Base-by-base conservation (phyloP, 2,329 filamentous ascomycete species). In the Aspergillus glaucus region DNA sequence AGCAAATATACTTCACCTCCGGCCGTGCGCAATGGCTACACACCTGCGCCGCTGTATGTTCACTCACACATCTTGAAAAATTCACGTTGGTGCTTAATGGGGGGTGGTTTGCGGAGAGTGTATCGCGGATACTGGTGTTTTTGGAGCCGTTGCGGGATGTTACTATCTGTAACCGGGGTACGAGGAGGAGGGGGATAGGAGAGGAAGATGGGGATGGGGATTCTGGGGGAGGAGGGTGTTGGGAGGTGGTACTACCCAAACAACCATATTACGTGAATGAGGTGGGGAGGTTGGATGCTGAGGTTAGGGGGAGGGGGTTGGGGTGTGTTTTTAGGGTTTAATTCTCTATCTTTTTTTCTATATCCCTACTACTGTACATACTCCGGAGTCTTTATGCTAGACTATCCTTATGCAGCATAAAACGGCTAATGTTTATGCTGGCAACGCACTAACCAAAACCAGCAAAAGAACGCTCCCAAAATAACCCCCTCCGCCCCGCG, bases 1-100 rank as follows among this genome's bases (percentile, higher is more conserved):
- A 68, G 46, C 50, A 60, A 2, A 56, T 70, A 3, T 70, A 70
- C 42, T 64, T 70, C 43, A 63, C 63, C 32, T 66, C 67, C 0
- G 66, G 67, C 26, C 61, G 60, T 3, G 55, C 60, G 41, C 67
- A 69, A 49, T 70, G 67, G 67, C 44, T 62, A 17, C 66, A 69
- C 44, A 68, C 66, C 1, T 70, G 67, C 51, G 53, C 48, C 15
- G 54, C 63, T 0, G 48, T 70, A 2, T 49, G 52, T 0, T 40
- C 48, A 21, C 58, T 70, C 32, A 53, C 55, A 1, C 44, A 46
- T 0, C 53, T 70, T 15, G 59, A 62, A 34, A 54, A 58, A 2
- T 70, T 70, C 42, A 60, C 60, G 6, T 49, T 70, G 15, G 51
- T 64, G 14, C 50, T 69, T 1, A 60, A 57, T 2, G 63, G 61